Evolutionary conservation across 352 stramenopile species (phyloP).

Genomic region (Phytophthora melonis): DNA sequence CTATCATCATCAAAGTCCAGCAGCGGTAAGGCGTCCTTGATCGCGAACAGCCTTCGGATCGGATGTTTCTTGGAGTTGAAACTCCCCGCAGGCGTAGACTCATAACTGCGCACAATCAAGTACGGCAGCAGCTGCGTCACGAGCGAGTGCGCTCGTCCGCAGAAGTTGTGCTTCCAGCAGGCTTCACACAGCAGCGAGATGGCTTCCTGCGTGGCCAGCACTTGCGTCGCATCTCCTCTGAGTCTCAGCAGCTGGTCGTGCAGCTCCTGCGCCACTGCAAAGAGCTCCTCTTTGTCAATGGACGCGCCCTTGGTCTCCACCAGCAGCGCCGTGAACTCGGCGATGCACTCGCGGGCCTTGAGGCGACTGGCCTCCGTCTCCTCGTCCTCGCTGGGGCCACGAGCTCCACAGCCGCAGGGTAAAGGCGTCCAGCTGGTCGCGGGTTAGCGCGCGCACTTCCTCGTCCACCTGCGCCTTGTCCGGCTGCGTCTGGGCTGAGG

Average conservation of each 20-base stretch:
- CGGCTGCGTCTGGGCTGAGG: not conserved
- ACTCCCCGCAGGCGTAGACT: constrained; percentile 53
- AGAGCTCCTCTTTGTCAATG: constrained; percentile 64
- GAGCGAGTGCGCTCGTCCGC: constrained; percentile 64
- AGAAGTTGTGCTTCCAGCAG: constrained; percentile 78
- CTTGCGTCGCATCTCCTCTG: constrained; percentile 48
- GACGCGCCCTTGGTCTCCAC: constrained; percentile 64
- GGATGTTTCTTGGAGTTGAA: constrained; percentile 79
- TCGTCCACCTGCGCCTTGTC: constrained; percentile 46
- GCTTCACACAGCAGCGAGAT: constrained; percentile 79
- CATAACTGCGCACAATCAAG: constrained; percentile 84
- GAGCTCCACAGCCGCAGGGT: constrained; percentile 50
- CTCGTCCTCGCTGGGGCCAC: constrained; percentile 36
- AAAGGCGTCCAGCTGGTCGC: constrained; percentile 60
- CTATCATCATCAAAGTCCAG: constrained; percentile 89
- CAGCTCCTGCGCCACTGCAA: constrained; percentile 67
- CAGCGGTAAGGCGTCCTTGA: constrained; percentile 81
- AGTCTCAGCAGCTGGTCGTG: constrained; percentile 74
- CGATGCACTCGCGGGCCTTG: constrained; percentile 51
- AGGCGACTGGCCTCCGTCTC: constrained; percentile 45
- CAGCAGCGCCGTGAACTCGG: constrained; percentile 66
- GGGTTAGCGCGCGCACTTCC: constrained; percentile 64
- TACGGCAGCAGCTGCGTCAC: constrained; percentile 88
- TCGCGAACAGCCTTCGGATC: constrained; percentile 76
- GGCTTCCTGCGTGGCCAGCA: constrained; percentile 67